phyloP scores from a whole-genome alignment of 2,329 filamentous ascomycete species.

The Mollisia scopiformis region DNA sequence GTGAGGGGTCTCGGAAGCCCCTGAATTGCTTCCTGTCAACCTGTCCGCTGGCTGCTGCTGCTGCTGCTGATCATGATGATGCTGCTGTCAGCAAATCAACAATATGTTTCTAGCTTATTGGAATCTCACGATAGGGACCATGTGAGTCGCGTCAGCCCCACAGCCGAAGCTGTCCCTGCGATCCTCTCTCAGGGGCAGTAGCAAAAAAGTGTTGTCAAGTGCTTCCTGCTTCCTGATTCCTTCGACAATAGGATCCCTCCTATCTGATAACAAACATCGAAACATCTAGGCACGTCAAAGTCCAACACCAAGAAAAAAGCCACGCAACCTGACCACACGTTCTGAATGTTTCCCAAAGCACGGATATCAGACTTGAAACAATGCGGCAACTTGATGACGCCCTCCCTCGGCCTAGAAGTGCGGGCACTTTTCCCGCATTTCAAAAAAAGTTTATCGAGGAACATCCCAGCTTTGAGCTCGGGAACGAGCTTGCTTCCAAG shows the following conservation, averaged over 20 bases:
- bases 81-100: background rate
- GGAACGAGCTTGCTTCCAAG: background rate
- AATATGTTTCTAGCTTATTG: background rate
- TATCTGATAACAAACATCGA: background rate
- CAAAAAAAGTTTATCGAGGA: constrained; percentile 7
- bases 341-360: constrained; percentile 6
- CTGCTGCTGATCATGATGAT: too few relatives aligned
- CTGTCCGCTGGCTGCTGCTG: background rate
- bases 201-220: background rate
- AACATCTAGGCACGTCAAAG: constrained; percentile 1
- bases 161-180: background rate
- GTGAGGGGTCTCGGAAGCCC: background rate
- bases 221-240: background rate
- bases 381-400: background rate
- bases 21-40: background rate
- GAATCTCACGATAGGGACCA: background rate
- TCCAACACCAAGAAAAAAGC: constrained; percentile 6
- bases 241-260: background rate
- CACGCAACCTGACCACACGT: constrained; percentile 5
- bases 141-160: background rate
- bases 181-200: background rate
- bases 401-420: background rate
- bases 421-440: background rate
- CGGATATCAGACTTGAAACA: constrained; percentile 22
- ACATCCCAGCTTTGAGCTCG: constrained; percentile 6